Percentiles rank a stretch among this genome's conserved stretches.
phyloP scores from a whole-genome alignment of 306 rosid species.

The Gastrolobium bilobum region DNA sequence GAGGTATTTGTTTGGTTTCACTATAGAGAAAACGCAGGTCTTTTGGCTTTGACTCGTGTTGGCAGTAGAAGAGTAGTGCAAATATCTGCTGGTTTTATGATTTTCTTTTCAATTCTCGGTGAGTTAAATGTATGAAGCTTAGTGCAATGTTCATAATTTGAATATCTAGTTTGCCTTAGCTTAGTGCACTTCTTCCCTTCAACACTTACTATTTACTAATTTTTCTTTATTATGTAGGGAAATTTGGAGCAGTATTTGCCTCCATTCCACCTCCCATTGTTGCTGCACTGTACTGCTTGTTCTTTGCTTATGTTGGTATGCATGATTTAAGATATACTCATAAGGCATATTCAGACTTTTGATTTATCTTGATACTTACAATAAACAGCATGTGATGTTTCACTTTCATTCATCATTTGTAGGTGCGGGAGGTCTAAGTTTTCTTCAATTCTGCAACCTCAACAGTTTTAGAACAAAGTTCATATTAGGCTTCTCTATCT shows the following conservation, averaged over 20 bases:
- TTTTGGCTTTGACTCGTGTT: constrained; percentile 93
- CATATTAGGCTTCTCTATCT: constrained; percentile 88
- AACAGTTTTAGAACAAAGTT: constrained; percentile 93
- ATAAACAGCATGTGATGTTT: constrained; percentile 25
- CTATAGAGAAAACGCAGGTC: constrained; percentile 95
- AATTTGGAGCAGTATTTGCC: constrained; percentile 97
- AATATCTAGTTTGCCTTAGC: constrained; percentile 2
- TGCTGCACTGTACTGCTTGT: constrained; percentile 94
- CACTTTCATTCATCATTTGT: neutral
- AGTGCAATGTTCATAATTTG: constrained; percentile 3
- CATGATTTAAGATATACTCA: constrained; percentile 28
- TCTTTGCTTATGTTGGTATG: constrained; percentile 97
- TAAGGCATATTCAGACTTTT: constrained; percentile 9
- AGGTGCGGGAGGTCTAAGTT: constrained; percentile 93
- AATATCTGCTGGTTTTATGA: constrained; percentile 98
- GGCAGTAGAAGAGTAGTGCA: constrained; percentile 99
- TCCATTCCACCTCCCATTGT: constrained; percentile 92
- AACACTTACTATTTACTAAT: neutral
- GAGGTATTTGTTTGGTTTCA: constrained; percentile 47
- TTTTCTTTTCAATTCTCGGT: constrained; percentile 98
- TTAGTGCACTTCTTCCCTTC: constrained; percentile 4
- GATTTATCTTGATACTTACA: constrained; percentile 14
- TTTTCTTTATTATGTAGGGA: constrained; percentile 64
- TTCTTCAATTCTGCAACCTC: constrained; percentile 97
- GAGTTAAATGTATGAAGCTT: constrained; percentile 40